A percentile compares a stretch with the other conserved stretches of the same genome.
These are phyloP conservation scores for Pseudogymnoascus sp. DNA, from an alignment of 2,329 filamentous ascomycete genomes.

Conservation along the genomic window DNA sequence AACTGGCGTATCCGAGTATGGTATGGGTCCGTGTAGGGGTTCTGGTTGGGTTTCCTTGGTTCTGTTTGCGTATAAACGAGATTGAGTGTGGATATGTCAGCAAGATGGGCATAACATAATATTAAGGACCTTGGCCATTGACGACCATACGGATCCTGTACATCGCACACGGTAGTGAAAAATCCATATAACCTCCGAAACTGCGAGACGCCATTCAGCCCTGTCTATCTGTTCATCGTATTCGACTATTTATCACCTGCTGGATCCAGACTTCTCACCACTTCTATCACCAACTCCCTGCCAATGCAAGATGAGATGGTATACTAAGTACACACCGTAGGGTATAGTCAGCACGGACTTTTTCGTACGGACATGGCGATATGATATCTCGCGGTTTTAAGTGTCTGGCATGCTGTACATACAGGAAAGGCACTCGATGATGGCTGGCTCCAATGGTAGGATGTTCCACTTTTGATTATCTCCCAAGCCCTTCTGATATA, in stretches of 20 bases:
- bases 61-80: neutral
- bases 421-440: neutral
- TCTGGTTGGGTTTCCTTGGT: neutral
- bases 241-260: neutral
- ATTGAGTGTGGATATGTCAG: neutral
- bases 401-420: neutral
- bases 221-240: neutral
- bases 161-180: neutral
- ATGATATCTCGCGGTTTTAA: neutral
- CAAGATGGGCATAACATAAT: neutral
- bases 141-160: neutral
- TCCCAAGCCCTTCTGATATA: neutral
- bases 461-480: neutral
- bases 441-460: neutral
- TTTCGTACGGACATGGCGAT: neutral
- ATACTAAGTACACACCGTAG: neutral
- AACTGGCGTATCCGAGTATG: neutral
- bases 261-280: neutral
- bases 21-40: neutral
- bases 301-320: neutral
- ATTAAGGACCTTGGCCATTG: neutral
- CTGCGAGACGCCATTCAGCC: neutral
- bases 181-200: neutral
- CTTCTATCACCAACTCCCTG: neutral
- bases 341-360: neutral